Conservation (phyloP, 2,329 filamentous ascomycete species). For the Penicillium sp. region DNA sequence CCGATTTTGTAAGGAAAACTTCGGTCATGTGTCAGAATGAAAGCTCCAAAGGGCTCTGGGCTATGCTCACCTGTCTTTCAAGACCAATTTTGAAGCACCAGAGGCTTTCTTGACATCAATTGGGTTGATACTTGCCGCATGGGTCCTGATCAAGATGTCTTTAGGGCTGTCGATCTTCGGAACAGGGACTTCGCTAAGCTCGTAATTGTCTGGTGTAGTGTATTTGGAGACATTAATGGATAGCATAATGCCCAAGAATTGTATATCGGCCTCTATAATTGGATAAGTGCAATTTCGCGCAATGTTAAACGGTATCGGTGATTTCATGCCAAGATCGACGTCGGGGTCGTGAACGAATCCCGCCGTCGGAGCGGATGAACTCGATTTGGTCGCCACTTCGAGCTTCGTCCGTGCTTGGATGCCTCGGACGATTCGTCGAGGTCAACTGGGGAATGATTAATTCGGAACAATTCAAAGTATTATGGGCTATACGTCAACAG, state of each 20-base stretch:
- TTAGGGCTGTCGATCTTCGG: constrained; percentile 13
- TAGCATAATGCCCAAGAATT: constrained; percentile 10
- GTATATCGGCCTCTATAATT: not conserved
- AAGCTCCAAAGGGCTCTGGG: not conserved
- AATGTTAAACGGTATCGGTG: not conserved
- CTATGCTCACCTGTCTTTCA: constrained; percentile 26
- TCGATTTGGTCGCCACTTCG: not conserved
- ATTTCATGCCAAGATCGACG: not conserved
- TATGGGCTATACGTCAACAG: not conserved
- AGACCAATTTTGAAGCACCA: constrained; percentile 32
- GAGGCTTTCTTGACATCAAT: constrained; percentile 45
- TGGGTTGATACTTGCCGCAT: constrained; percentile 47
- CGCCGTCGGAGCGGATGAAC: constrained; percentile 1
- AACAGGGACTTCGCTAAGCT: constrained; percentile 15
- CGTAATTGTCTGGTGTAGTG: constrained; percentile 18
- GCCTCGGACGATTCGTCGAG: not conserved
- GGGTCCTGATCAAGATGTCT: constrained; percentile 31
- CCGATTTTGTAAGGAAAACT: constrained; percentile 46
- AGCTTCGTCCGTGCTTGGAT: not conserved
- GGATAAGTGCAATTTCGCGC: not conserved
- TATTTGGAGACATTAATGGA: constrained; percentile 17
- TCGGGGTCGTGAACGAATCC: not conserved
- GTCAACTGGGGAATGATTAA: not conserved
- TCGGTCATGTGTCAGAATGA: not conserved
- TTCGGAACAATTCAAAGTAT: not conserved